Base-by-base conservation (phyloP, 768 basidiomycete species). In the Pleurotus tuber-regium region DNA sequence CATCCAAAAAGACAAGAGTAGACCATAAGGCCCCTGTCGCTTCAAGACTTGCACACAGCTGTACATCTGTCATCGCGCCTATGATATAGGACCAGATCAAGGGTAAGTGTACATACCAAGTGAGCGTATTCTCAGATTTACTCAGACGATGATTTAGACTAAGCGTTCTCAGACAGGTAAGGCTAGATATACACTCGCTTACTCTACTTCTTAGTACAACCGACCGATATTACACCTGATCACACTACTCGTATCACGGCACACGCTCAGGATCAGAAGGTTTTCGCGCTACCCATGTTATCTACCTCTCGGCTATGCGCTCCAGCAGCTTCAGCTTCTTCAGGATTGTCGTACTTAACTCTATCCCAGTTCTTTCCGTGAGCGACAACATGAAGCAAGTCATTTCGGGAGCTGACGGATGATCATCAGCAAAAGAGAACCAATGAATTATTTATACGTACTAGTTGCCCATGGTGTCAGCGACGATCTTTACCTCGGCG, bases 351-450 rank as follows among this genome's bases (percentile, higher is more conserved):
- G 31, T 65, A 65, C 36, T 36, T 44, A 30, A 62, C 48, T 8
- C 62, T 43, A 25, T 46, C 54, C 63, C 63, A 65, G 19, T 66
- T 66, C 41, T 62, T 60, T 4, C 65, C 65, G 33, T 62, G 55
- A 6, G 57, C 63, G 8, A 63, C 61, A 14, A 61, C 62, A 43
- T 64, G 61, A 35, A 66, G 39, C 4, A 66, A 58, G 43, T 66
- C 65, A 33, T 59, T 54, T 9, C 65, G 58, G 24, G 61, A 61
- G 44, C 60, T 61, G 33, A 6, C 25, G n/a, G 16, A 9, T 6
- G 31, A 16, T 23, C 14, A 39, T 53, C 30, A 50, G 49, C 49
- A 30, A n/a, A 49, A 35, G 28, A 21, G 12, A 12, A 28, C 24
- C 10, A 12, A 16, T 19, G 24, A 12, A 31, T 12, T 16, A 12